These are phyloP conservation scores for Avena eriantha DNA, from an alignment of 176 grass and related monocot species.

Conservation along the genomic window DNA sequence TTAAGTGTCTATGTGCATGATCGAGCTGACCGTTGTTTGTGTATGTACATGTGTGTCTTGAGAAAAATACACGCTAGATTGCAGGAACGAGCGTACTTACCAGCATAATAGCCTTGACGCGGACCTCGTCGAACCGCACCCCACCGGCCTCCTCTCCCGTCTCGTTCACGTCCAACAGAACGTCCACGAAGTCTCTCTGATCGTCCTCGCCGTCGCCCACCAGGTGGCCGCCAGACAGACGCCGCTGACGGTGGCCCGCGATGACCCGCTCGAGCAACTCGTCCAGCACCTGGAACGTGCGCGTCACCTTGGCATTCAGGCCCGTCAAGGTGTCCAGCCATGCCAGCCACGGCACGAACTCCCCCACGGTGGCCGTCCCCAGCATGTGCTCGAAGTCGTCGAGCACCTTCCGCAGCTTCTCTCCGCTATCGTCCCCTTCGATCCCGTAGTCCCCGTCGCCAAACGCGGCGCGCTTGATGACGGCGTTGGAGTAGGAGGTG, in stretches of 20 bases:
- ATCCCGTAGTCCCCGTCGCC: slow-evolving; percentile 25
- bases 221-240: neutral
- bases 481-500: slow-evolving; percentile 16
- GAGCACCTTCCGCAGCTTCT: slow-evolving; percentile 43
- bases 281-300: slow-evolving; percentile 36
- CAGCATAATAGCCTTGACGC: slow-evolving; percentile 54
- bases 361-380: slow-evolving; percentile 30
- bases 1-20: no score
- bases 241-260: slow-evolving; percentile 25
- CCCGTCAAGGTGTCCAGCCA: slow-evolving; percentile 56
- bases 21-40: no score
- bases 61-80: no score
- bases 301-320: slow-evolving; percentile 39
- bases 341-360: slow-evolving; percentile 61
- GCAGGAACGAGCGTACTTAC: neutral
- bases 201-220: neutral
- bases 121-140: slow-evolving; percentile 9
- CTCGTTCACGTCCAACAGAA: slow-evolving; percentile 52
- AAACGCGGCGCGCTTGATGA: slow-evolving; percentile 30
- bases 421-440: slow-evolving; percentile 20
- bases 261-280: slow-evolving; percentile 46
- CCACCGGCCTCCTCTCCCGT: neutral
- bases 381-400: slow-evolving; percentile 57
- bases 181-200: slow-evolving; percentile 51
- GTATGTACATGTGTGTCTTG: no score